phyloP scores from a whole-genome alignment of 2,329 filamentous ascomycete genomes.

The Knoxdaviesia proteae region DNA sequence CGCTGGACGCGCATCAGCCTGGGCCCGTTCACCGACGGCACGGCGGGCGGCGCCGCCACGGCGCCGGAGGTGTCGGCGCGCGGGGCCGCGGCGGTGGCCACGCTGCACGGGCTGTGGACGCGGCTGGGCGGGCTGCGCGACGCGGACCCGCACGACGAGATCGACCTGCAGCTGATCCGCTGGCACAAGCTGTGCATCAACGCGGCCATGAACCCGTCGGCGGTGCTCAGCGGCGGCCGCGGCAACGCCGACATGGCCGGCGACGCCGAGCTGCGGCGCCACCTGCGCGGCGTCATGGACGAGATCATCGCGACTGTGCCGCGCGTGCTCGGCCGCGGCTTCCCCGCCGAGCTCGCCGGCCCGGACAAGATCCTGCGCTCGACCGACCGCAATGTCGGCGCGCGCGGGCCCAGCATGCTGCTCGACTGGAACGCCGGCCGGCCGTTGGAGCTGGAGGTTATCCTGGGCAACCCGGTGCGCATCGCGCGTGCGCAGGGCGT shows the following conservation, averaged over 20 bases:
- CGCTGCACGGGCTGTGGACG: constrained; percentile 32
- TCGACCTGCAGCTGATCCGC: constrained; percentile 46
- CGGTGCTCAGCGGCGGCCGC: constrained; percentile 42
- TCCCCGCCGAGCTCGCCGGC: constrained; percentile 36
- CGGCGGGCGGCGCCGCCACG: constrained; percentile 12
- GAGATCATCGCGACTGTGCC: constrained; percentile 47
- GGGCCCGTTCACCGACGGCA: constrained; percentile 38
- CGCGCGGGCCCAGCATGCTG: constrained; percentile 41
- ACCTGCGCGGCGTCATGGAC: constrained; percentile 45
- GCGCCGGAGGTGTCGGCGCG: constrained; percentile 12
- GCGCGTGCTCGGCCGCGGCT: constrained; percentile 36
- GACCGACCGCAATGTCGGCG: constrained; percentile 42
- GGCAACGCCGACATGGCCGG: constrained; percentile 45
- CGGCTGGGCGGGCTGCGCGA: constrained; percentile 40
- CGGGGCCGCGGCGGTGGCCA: constrained; percentile 21
- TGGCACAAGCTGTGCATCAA: constrained; percentile 68
- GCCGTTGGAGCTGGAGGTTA: constrained; percentile 51
- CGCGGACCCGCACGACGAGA: constrained; percentile 40
- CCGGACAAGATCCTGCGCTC: constrained; percentile 42
- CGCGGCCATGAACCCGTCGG: constrained; percentile 52
- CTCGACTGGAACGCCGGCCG: constrained; percentile 47
- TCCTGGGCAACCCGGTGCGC: constrained; percentile 48
- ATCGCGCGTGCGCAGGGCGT: constrained; percentile 41
- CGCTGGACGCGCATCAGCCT: constrained; percentile 54
- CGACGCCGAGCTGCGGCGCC: constrained; percentile 39